Evolutionary conservation across 1,284 basidiomycete species (phyloP).

Genomic region (Pterulicium gracile): DNA sequence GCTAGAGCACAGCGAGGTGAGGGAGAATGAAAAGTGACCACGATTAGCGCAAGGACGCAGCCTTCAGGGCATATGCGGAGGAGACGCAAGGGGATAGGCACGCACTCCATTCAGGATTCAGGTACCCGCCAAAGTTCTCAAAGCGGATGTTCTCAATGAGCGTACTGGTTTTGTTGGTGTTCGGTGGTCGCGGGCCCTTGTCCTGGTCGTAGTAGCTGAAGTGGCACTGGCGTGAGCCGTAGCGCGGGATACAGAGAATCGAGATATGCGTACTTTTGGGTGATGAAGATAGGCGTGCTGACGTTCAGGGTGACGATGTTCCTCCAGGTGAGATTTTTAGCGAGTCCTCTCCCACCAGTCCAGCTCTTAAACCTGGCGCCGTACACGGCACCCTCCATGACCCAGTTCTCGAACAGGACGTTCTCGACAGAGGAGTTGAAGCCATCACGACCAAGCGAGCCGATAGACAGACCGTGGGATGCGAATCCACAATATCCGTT

Average conservation of each 20-base stretch:
- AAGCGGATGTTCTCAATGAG: background rate
- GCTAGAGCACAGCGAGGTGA: background rate
- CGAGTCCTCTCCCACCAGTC: conserved; percentile 34
- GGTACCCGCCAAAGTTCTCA: background rate
- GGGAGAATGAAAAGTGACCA: no score
- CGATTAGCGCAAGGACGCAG: no score
- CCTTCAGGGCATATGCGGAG: background rate
- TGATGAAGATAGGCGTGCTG: conserved; percentile 33
- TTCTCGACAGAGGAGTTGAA: conserved; percentile 25
- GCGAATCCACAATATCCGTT: conserved; percentile 36
- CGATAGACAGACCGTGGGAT: conserved; percentile 35
- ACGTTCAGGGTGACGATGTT: conserved; percentile 32
- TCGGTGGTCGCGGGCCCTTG: conserved; percentile 22
- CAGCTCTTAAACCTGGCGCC: conserved; percentile 36
- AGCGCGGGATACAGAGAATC: background rate
- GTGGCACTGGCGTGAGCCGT: background rate
- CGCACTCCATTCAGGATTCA: background rate
- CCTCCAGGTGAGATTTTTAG: conserved; percentile 33
- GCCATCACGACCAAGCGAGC: conserved; percentile 31
- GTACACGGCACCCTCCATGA: conserved; percentile 35
- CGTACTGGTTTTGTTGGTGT: conserved; percentile 17
- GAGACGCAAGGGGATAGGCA: background rate
- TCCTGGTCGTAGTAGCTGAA: conserved; percentile 26
- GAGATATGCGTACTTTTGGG: conserved; percentile 27
- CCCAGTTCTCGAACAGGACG: conserved; percentile 33